Evolutionary conservation across 805 yeast species (phyloP).

Genomic region (Kluyveromyces wickerhamii): DNA sequence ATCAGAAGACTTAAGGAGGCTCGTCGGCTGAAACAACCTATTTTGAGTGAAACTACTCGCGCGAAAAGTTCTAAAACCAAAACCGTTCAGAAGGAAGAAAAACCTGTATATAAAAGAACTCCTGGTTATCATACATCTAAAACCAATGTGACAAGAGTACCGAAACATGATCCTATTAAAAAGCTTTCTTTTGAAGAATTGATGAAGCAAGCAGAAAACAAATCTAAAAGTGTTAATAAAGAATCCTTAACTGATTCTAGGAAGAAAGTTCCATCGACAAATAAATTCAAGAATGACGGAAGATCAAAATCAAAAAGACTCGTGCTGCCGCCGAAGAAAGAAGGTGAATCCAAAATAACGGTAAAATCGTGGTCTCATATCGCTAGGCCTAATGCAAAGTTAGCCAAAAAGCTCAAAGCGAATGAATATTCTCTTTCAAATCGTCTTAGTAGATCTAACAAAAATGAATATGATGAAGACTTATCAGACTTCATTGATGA

Average conservation of each 20-base stretch:
- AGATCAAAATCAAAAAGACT: no score
- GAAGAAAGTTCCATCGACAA: not conserved
- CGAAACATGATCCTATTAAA: constrained; percentile 24
- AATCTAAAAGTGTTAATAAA: constrained; percentile 11
- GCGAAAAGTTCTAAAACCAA: constrained; percentile 2
- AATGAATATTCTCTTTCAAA: constrained; percentile 3
- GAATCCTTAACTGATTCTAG: not conserved
- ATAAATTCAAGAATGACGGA: no score
- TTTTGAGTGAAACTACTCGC: constrained; percentile 25
- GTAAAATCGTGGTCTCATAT: constrained; percentile 17
- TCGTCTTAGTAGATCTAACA: constrained; percentile 22
- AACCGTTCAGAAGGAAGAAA: constrained; percentile 8
- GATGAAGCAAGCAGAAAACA: constrained; percentile 49
- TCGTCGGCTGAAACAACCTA: constrained; percentile 39
- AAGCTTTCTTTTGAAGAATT: constrained; percentile 47
- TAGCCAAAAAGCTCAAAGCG: constrained; percentile 39
- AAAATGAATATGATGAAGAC: constrained; percentile 39
- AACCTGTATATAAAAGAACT: constrained; percentile 18
- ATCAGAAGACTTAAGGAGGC: constrained; percentile 62
- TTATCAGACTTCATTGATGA: constrained; percentile 56
- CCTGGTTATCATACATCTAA: constrained; percentile 11
- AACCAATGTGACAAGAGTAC: not conserved
- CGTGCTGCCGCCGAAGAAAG: not conserved
- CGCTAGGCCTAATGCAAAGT: constrained; percentile 50
- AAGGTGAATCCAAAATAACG: not conserved